Evolutionary conservation across 208 protist species (phyloP).

Genomic region (Porcisia deanei): DNA sequence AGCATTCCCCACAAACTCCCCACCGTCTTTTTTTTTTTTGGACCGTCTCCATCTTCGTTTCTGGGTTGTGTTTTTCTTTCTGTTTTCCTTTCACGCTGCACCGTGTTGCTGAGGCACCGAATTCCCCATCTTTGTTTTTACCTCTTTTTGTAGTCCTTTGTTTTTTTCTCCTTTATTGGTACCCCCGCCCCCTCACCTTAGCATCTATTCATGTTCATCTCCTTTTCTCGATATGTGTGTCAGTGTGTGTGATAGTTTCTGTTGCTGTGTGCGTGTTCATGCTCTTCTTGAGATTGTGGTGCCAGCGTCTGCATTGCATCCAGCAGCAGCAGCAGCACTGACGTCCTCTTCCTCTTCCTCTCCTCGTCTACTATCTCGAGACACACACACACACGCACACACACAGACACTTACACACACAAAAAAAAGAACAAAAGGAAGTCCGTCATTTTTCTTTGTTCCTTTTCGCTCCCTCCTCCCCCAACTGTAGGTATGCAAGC

Average conservation of each 20-base stretch:
- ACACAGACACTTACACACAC: slow-evolving; percentile 7
- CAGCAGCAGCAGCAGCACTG: slow-evolving; percentile 1
- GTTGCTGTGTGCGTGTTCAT: background rate
- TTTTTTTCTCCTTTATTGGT: slow-evolving; percentile 8
- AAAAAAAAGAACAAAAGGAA: slow-evolving; percentile 3
- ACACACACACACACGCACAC: background rate
- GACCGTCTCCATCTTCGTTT: background rate
- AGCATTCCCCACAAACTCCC: background rate
- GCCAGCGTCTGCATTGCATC: background rate
- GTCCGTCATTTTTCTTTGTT: slow-evolving; percentile 20
- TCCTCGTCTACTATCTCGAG: slow-evolving; percentile 1
- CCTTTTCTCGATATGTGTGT: background rate
- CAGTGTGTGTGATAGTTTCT: background rate
- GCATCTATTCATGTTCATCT: slow-evolving; percentile 17
- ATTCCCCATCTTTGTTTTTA: slow-evolving; percentile 2
- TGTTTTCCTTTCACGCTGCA: background rate
- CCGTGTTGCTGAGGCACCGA: background rate
- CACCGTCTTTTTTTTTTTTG: too few species aligned
- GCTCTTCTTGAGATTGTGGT: background rate
- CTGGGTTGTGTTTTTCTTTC: slow-evolving; percentile 1
- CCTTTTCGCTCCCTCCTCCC: background rate
- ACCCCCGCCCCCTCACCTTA: slow-evolving; percentile 12
- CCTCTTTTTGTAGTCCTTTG: background rate
- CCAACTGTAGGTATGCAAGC: slow-evolving; percentile 7
- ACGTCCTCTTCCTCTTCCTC: background rate